phyloP scores from a whole-genome alignment of 805 yeast genomes.

The Dipodascus albidus region DNA sequence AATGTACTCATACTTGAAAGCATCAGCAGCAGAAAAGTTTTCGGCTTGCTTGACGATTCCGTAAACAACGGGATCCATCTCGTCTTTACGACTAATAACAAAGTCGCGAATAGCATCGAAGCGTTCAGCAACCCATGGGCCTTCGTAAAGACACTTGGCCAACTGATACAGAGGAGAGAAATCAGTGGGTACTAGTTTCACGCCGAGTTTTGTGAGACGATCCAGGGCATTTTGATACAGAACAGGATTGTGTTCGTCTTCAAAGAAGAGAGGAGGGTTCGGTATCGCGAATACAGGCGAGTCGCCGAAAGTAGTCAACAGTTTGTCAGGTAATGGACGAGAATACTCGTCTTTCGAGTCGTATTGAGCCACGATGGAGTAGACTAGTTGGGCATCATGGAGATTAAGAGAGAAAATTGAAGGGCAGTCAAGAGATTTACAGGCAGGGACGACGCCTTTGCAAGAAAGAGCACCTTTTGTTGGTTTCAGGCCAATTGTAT shows the following conservation, averaged over 20 bases:
- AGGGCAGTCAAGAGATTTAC: conserved; percentile 88
- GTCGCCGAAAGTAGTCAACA: conserved; percentile 45
- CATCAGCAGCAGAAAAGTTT: conserved; percentile 67
- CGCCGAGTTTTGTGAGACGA: conserved; percentile 40
- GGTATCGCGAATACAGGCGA: conserved; percentile 72
- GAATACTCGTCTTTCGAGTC: conserved; percentile 77
- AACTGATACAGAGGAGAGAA: conserved; percentile 67
- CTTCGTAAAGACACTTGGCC: conserved; percentile 86
- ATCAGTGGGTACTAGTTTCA: conserved; percentile 50
- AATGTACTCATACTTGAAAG: conserved; percentile 77
- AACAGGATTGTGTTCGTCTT: conserved; percentile 66
- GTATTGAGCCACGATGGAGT: conserved; percentile 57
- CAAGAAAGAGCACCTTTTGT: conserved; percentile 81
- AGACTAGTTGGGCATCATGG: conserved; percentile 71
- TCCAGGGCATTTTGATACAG: conserved; percentile 54
- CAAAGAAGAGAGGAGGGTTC: conserved; percentile 60
- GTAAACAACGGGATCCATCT: conserved; percentile 76
- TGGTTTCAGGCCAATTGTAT: conserved; percentile 86
- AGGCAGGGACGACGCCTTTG: conserved; percentile 93
- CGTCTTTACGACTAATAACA: conserved; percentile 56
- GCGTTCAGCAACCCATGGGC: conserved; percentile 98
- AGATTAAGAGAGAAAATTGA: conserved; percentile 72
- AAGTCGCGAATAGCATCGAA: conserved; percentile 71
- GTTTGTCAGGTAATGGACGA: conserved; percentile 58
- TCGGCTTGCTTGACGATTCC: conserved; percentile 71